These are phyloP conservation scores for Nidula microcarpa DNA, from an alignment of 768 basidiomycete species.

Conservation along the genomic window DNA sequence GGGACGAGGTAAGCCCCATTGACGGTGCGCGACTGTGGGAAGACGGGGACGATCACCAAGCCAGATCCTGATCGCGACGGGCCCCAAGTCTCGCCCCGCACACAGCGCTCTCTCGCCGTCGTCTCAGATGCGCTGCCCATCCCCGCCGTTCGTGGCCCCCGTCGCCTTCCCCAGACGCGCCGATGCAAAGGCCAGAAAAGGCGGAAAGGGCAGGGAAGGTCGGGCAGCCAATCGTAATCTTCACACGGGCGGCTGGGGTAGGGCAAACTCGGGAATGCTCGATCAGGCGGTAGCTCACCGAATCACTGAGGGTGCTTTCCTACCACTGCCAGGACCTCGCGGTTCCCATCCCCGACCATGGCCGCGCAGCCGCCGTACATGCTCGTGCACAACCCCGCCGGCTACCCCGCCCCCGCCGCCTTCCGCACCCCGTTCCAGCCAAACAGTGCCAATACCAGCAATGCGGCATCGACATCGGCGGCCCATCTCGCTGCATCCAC, in stretches of 20 bases:
- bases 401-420: background rate
- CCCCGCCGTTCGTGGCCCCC: no score
- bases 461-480: conserved; percentile 12
- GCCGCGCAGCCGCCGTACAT: background rate
- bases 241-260: conserved; percentile 18
- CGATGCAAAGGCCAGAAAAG: background rate
- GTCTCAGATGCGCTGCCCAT: no score
- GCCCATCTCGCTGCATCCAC: background rate
- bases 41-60: no score
- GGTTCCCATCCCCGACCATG: no score
- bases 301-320: no score
- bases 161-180: background rate
- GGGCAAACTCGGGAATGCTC: conserved; percentile 20
- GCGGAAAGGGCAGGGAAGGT: background rate
- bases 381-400: background rate
- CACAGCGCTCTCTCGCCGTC: no score
- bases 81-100: no score
- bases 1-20: no score
- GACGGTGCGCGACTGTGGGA: no score
- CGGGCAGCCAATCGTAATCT: background rate
- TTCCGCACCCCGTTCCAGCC: background rate
- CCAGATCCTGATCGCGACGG: no score
- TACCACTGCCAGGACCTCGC: no score
- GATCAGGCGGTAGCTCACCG: conserved; percentile 9
- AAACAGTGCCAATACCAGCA: conserved; percentile 5